Conservation (phyloP, 495 filamentous ascomycete genomes). For the Lasiosphaeris hirsuta region DNA sequence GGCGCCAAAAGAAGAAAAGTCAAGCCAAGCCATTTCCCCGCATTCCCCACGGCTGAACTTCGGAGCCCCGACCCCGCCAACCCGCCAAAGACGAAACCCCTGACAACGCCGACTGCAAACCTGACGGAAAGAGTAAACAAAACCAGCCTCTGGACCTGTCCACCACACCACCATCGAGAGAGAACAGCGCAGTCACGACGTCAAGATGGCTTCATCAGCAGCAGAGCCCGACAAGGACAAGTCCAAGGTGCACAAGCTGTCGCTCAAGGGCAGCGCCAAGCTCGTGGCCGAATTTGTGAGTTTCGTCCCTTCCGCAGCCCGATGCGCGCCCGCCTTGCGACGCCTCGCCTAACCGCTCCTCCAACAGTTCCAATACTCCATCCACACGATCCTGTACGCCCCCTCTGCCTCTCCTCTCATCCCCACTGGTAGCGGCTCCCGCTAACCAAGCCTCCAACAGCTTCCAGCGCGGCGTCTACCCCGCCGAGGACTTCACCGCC, state of each 20-base stretch:
- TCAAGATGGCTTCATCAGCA: constrained; percentile 20
- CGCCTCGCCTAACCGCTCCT: constrained; percentile 12
- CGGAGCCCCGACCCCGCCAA: constrained; percentile 7
- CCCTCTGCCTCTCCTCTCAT: constrained; percentile 24
- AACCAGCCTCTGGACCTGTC: neutral
- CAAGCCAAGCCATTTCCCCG: neutral
- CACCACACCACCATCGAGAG: neutral
- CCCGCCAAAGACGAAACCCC: constrained; percentile 20
- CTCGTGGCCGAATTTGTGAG: constrained; percentile 91
- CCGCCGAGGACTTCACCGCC: constrained; percentile 93
- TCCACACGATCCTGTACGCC: constrained; percentile 80
- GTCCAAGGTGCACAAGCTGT: constrained; percentile 89
- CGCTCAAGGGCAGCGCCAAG: constrained; percentile 89
- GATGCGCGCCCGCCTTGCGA: neutral
- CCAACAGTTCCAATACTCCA: constrained; percentile 88
- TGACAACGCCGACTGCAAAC: constrained; percentile 18
- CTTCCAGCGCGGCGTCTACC: constrained; percentile 96
- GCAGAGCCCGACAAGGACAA: constrained; percentile 62
- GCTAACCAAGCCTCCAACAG: constrained; percentile 32
- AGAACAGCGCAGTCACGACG: neutral
- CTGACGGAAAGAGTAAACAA: constrained; percentile 18
- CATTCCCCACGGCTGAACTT: constrained; percentile 5
- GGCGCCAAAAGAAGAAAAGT: too few relatives aligned
- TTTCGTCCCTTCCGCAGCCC: constrained; percentile 13
- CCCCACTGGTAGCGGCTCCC: neutral